Evolutionary conservation across 2,329 filamentous ascomycete species (phyloP).

Genomic region (Arthrinium puccinioides): DNA sequence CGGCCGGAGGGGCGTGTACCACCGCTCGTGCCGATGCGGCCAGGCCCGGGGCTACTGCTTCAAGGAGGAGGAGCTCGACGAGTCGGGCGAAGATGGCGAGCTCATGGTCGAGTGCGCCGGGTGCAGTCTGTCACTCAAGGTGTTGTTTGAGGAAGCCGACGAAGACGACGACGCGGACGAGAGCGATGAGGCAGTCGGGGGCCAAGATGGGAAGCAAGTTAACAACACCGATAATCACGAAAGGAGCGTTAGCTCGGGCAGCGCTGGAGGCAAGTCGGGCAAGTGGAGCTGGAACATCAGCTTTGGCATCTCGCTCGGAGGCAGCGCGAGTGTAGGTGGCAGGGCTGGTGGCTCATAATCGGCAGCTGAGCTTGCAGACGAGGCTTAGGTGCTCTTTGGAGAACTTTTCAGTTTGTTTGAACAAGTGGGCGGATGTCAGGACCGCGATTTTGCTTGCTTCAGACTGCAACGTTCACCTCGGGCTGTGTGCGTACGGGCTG

Average conservation of each 20-base stretch:
- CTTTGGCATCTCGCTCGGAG: slow-evolving; percentile 18
- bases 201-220: too few relatives aligned
- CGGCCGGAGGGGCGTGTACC: slow-evolving; percentile 41
- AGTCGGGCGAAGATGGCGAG: slow-evolving; percentile 49
- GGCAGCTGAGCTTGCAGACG: too few relatives aligned
- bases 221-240: too few relatives aligned
- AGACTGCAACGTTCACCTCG: too few relatives aligned
- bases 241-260: slow-evolving; percentile 9
- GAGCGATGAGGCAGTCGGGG: background rate
- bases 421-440: too few relatives aligned
- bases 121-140: slow-evolving; percentile 59
- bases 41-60: slow-evolving; percentile 54
- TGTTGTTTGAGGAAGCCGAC: slow-evolving; percentile 53
- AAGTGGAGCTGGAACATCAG: slow-evolving; percentile 16
- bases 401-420: too few relatives aligned
- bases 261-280: slow-evolving; percentile 7
- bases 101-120: slow-evolving; percentile 58
- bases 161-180: slow-evolving; percentile 20
- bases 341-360: background rate
- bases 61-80: slow-evolving; percentile 51
- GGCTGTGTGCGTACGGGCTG: too few relatives aligned
- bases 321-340: slow-evolving; percentile 2
- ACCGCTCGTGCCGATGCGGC: slow-evolving; percentile 54
- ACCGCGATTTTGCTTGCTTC: too few relatives aligned
- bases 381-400: too few relatives aligned